Base-by-base conservation (phyloP, 2,329 filamentous ascomycete species). In the Sclerotinia spermophila region DNA sequence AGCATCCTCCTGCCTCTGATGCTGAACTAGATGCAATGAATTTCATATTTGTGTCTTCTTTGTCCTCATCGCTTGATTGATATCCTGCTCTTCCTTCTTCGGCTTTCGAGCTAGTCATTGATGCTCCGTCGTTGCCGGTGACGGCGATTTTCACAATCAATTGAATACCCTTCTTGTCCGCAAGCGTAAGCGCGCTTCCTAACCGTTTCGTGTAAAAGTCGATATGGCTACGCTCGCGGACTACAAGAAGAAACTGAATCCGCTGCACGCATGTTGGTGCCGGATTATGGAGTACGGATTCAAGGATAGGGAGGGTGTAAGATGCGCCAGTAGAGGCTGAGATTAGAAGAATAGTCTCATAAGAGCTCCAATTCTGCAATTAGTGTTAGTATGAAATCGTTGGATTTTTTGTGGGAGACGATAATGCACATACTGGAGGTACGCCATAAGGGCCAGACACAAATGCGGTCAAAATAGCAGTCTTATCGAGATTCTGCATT, bases 271-370 rank as follows among this genome's bases (percentile, higher is more conserved):
- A 89, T 17, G 81, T 82, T 3, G 79, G 79, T 2, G 71, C 73
- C 15, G 79, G 79, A 0, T 80, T 77, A 44, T 82, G 81, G 1
- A 87, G 81, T 2, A 87, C 80, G 72, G 83, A 84, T 74, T 89
- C 87, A 0, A 89, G 80, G 4, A 89, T 86, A 0, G 87, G 87
- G 8, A 89, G 78, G 1, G 85, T 87, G 69, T 87, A 89, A 5
- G 87, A 89, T 1, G 87, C 85, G n/a, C 87, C 87, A 0, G 87
- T 90, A 0, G 87, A 89, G 0, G 87, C 87, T 0, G 86, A 87
- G 56, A 89, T 85, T 5, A 90, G 81, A 6, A 90, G 80, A 58
- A 89, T 78, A 0, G 86, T 87, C 78, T 89, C 87, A 76, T 85
- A 89, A 0, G 85, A 81, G 62, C 88, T 82, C 85, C 86, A 88